A percentile compares a stretch with the other conserved stretches of the same genome.
Conservation (phyloP, 2,329 filamentous ascomycete genomes). For the Exophiala dermatitidis region DNA sequence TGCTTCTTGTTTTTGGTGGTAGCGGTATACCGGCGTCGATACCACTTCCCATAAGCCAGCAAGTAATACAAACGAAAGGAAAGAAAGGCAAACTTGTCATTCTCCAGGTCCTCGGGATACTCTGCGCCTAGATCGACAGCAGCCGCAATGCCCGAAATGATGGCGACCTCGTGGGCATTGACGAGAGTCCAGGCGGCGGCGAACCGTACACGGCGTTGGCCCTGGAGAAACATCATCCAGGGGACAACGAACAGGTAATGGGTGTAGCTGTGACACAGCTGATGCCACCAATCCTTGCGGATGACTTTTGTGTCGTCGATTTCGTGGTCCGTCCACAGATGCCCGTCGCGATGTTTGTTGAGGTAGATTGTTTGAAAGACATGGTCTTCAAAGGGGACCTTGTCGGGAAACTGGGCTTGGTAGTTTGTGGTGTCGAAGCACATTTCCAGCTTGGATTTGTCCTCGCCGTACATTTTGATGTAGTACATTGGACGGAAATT, state of each 20-base stretch:
- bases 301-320: slow-evolving; percentile 54
- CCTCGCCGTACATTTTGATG: slow-evolving; percentile 50
- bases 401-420: slow-evolving; percentile 57
- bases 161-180: slow-evolving; percentile 59
- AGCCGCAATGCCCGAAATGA: slow-evolving; percentile 63
- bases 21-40: slow-evolving; percentile 28
- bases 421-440: slow-evolving; percentile 71
- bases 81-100: slow-evolving; percentile 55
- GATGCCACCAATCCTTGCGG: slow-evolving; percentile 55
- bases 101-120: slow-evolving; percentile 56
- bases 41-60: slow-evolving; percentile 56
- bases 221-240: slow-evolving; percentile 65
- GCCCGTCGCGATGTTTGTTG: slow-evolving; percentile 47
- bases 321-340: slow-evolving; percentile 52
- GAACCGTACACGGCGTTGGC: slow-evolving; percentile 55
- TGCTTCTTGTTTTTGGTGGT: not conserved
- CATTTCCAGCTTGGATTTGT: slow-evolving; percentile 51
- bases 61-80: slow-evolving; percentile 57
- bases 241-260: slow-evolving; percentile 59
- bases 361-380: slow-evolving; percentile 63
- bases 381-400: slow-evolving; percentile 51
- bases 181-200: slow-evolving; percentile 64
- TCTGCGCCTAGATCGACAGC: slow-evolving; percentile 61
- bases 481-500: slow-evolving; percentile 55
- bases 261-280: slow-evolving; percentile 54